Conservation (phyloP, 2,329 filamentous ascomycete species). For the Nemania sp. region DNA sequence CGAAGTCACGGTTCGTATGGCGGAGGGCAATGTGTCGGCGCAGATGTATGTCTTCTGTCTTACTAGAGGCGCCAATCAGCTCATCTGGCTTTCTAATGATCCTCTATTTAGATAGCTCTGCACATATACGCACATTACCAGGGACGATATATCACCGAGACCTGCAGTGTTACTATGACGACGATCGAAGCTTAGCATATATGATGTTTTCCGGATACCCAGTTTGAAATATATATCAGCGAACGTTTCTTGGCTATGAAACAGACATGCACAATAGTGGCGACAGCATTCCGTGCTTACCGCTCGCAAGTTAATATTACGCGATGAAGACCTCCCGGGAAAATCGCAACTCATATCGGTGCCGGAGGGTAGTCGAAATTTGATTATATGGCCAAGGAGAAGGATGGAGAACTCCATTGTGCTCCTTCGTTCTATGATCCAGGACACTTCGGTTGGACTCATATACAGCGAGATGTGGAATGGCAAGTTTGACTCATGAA, state of each 20-base stretch:
- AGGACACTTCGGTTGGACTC: no score
- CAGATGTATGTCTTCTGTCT: background rate
- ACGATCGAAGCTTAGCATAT: background rate
- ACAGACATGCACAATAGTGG: background rate
- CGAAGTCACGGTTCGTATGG: slow-evolving; percentile 9
- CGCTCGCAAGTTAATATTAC: background rate
- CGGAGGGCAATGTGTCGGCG: background rate
- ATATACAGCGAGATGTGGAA: no score
- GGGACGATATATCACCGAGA: background rate
- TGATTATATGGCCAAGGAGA: background rate
- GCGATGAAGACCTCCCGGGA: background rate
- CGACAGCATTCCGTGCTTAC: background rate
- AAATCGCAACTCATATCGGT: background rate
- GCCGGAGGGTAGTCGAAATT: background rate
- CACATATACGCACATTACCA: background rate
- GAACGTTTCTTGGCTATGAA: background rate
- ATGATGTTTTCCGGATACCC: background rate
- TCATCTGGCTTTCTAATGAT: background rate
- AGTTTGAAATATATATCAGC: background rate
- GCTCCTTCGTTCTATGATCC: background rate
- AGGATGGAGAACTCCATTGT: background rate
- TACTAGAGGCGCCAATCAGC: background rate
- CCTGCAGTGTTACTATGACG: background rate
- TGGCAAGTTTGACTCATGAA: no score
- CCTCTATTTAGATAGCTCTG: background rate